Evolutionary conservation across 257 asterid species (phyloP).

Genomic region (Striga asiatica): DNA sequence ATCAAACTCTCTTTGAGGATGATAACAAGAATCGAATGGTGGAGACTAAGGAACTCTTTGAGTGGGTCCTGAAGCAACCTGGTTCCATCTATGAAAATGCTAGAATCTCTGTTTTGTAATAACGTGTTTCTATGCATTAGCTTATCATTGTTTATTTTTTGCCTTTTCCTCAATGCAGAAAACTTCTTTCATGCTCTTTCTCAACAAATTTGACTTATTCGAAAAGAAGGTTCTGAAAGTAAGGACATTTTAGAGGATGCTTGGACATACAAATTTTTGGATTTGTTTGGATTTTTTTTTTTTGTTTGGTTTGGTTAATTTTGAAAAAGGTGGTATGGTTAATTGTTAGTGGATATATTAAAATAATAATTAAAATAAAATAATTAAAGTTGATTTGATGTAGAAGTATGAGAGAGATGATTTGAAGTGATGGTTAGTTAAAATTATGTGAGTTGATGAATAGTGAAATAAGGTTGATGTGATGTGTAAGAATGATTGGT

Average conservation of each 20-base stretch:
- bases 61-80: slow-evolving; percentile 94
- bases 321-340: no score
- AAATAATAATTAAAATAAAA: no score
- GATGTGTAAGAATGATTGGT: no score
- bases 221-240: slow-evolving; percentile 91
- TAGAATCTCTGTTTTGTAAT: slow-evolving; percentile 2
- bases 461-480: no score
- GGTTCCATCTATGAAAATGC: slow-evolving; percentile 34
- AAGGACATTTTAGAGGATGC: slow-evolving; percentile 37
- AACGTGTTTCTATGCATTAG: not conserved
- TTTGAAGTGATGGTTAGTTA: no score
- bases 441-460: no score
- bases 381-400: no score
- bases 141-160: slow-evolving; percentile 1
- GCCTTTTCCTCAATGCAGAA: slow-evolving; percentile 47
- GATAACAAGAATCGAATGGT: slow-evolving; percentile 85
- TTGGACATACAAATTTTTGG: no score
- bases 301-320: no score
- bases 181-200: slow-evolving; percentile 95
- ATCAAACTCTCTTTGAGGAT: slow-evolving; percentile 89
- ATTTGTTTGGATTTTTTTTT: no score
- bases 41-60: slow-evolving; percentile 96
- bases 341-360: no score
- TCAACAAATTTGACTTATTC: slow-evolving; percentile 92
- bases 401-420: no score